Base-by-base conservation (phyloP, 192 early-diverging fungal species). In the Backusella mclennaniae region DNA sequence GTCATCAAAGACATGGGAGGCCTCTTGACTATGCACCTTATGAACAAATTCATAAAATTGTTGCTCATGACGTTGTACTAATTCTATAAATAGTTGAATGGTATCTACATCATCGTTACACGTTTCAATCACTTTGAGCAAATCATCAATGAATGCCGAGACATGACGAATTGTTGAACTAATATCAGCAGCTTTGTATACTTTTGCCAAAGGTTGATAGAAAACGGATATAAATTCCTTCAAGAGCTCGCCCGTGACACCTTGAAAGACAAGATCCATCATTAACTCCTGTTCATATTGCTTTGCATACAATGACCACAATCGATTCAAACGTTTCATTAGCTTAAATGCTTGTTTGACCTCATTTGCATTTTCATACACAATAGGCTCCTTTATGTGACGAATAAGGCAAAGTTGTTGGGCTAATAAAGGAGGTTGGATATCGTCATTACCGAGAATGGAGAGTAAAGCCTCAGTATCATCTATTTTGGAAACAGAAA, bases 101-200 rank as follows among this genome's bases (percentile, higher is more conserved):
- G 42, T 69, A 14, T 73, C 83, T 11, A 26, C 14, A 9, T 66
- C 59, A 11, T 86, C 82, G 56, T 78, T 56, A 4, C 79, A 73
- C 33, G 83, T 70, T 38, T 86, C 87, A 1, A 89, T 80, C 49
- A 89, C 73, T 73, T 81, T 76, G 66, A 87, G 82, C 73, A 89
- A 66, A 29, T 89, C 88, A 69, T 89, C 85, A 8, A 80, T 71
- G 74, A 89, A 89, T 39, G 69, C 72, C 12, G 80, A 80, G 19
- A 87, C 75, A 67, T 89, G 85, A 63, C 81, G 67, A 21, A 89
- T 67, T 14, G 85, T 81, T 38, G 83, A 85, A 0, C 85, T 80
- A 38, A 89, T 82, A 71, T 89, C 87, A 31, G 88, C 88, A 15
- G 84, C 80, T 67, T 85, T 83, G 75, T 89, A 89, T 5, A 89